Conservation (phyloP, 1,284 basidiomycete genomes). For the Veloporphyrellus conicus region DNA sequence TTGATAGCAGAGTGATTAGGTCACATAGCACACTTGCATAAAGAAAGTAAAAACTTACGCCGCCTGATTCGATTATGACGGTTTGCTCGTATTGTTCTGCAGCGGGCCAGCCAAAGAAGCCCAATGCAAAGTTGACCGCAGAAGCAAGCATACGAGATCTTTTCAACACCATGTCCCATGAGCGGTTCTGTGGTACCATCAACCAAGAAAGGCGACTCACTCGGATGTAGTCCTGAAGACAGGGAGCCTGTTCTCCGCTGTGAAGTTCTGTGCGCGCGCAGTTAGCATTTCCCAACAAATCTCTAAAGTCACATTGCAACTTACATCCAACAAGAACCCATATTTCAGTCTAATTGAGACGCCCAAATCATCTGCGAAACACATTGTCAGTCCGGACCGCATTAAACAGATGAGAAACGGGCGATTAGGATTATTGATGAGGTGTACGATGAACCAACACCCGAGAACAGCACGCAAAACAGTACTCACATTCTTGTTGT, state of each 20-base stretch:
- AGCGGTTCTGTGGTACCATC: neutral
- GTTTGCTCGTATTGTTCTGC: slow-evolving; percentile 76
- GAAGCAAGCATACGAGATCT: slow-evolving; percentile 80
- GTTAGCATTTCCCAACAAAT: neutral
- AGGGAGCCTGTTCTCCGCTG: slow-evolving; percentile 62
- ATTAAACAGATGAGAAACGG: too few relatives aligned
- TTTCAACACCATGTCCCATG: slow-evolving; percentile 19
- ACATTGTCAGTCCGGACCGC: slow-evolving; percentile 1
- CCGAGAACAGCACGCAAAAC: neutral
- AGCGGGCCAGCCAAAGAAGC: slow-evolving; percentile 82
- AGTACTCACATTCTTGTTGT: slow-evolving; percentile 65
- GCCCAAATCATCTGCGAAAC: slow-evolving; percentile 58
- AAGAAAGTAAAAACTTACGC: slow-evolving; percentile 40
- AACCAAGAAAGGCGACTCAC: slow-evolving; percentile 37
- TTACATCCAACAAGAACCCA: slow-evolving; percentile 67
- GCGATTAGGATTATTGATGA: too few relatives aligned
- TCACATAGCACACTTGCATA: neutral
- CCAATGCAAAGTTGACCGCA: slow-evolving; percentile 79
- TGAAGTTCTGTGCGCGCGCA: slow-evolving; percentile 58
- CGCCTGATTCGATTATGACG: slow-evolving; percentile 69
- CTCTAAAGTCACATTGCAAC: neutral
- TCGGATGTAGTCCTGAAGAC: slow-evolving; percentile 88
- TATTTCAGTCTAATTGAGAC: slow-evolving; percentile 75
- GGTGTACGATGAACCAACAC: neutral
- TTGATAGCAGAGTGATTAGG: neutral